phyloP scores from a whole-genome alignment of 2,329 filamentous ascomycete species.

The Pseudopyricularia cyperi region DNA sequence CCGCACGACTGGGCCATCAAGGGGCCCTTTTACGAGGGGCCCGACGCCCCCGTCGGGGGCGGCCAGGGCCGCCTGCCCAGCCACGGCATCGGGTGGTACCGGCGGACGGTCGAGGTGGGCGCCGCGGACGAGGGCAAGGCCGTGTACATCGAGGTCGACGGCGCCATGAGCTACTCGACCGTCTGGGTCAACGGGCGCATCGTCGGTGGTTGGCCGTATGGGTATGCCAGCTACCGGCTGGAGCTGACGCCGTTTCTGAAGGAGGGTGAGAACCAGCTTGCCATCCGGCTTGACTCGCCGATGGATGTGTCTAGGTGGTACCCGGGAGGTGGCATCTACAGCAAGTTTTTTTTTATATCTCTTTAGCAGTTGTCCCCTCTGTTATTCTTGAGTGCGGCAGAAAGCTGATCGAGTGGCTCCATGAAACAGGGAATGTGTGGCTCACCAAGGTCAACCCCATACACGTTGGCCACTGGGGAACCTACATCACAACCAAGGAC shows the following conservation, averaged over 20 bases:
- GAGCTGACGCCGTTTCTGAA: constrained; percentile 30
- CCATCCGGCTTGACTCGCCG: constrained; percentile 36
- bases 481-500: constrained; percentile 29
- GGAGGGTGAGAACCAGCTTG: constrained; percentile 25
- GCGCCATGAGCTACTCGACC: constrained; percentile 34
- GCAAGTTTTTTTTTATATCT: constrained; percentile 27
- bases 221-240: constrained; percentile 35
- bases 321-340: constrained; percentile 40
- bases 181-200: constrained; percentile 36
- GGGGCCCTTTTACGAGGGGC: constrained; percentile 26
- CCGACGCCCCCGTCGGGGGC: constrained; percentile 19
- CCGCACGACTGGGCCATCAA: constrained; percentile 36
- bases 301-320: constrained; percentile 37
- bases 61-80: constrained; percentile 29
- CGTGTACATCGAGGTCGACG: constrained; percentile 33
- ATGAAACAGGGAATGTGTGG: constrained; percentile 29
- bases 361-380: constrained; percentile 23
- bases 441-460: constrained; percentile 30
- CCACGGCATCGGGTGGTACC: constrained; percentile 39
- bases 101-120: constrained; percentile 21
- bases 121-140: constrained; percentile 20
- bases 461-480: constrained; percentile 37
- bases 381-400: no score
- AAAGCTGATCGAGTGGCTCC: constrained; percentile 12
- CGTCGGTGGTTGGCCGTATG: constrained; percentile 36